Conservation (phyloP, 2,329 filamentous ascomycete genomes). For the Paraphaeosphaeria minitans region DNA sequence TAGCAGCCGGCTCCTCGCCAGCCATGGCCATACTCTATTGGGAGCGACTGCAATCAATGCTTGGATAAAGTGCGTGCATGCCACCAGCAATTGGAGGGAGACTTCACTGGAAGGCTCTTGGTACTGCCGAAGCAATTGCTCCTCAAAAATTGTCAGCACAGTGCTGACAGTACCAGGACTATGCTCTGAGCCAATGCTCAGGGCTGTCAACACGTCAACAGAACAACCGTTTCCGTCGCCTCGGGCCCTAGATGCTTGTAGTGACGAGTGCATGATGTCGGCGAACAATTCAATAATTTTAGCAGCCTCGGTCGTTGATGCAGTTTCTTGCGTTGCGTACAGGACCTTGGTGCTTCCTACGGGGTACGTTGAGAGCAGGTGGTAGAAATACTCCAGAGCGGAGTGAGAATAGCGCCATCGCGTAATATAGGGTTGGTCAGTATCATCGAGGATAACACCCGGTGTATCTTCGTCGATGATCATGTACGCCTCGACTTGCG, state of each 20-base stretch:
- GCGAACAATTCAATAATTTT: slow-evolving; percentile 78
- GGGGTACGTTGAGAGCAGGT: slow-evolving; percentile 71
- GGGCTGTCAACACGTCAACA: slow-evolving; percentile 33
- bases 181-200: slow-evolving; percentile 51
- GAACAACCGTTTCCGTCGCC: slow-evolving; percentile 29
- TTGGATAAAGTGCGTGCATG: slow-evolving; percentile 80
- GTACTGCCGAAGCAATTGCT: slow-evolving; percentile 58
- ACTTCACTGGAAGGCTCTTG: slow-evolving; percentile 65
- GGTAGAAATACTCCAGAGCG: slow-evolving; percentile 77
- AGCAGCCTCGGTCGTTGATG: slow-evolving; percentile 66
- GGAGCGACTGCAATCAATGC: slow-evolving; percentile 74
- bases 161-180: slow-evolving; percentile 78
- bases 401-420: slow-evolving; percentile 79
- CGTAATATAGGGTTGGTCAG: slow-evolving; percentile 72
- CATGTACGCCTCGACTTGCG: slow-evolving; percentile 52
- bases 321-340: slow-evolving; percentile 51
- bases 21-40: slow-evolving; percentile 85
- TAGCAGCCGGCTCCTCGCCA: slow-evolving; percentile 80
- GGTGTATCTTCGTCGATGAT: slow-evolving; percentile 68
- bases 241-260: slow-evolving; percentile 30
- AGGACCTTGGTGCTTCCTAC: slow-evolving; percentile 58
- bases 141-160: slow-evolving; percentile 83
- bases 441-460: slow-evolving; percentile 76
- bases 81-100: slow-evolving; percentile 69
- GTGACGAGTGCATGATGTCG: slow-evolving; percentile 62